Evolutionary conservation across 2,329 filamentous ascomycete genomes (phyloP).

Genomic region (Pestalotiopsis sp.): DNA sequence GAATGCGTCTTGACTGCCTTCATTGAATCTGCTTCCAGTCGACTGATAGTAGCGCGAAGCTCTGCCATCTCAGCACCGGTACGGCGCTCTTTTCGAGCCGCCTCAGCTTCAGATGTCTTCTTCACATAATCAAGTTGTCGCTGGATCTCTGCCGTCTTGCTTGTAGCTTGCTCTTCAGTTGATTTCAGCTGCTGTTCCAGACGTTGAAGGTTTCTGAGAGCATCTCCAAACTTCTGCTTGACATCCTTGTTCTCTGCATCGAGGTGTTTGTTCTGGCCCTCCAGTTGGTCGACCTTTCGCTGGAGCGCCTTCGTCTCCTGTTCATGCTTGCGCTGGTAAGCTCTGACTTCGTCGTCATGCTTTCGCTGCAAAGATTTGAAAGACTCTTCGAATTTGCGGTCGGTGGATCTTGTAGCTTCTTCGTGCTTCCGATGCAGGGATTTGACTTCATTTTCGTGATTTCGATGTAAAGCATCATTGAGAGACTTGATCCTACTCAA

Average conservation of each 20-base stretch:
- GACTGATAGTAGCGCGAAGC: constrained; percentile 45
- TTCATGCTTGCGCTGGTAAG: constrained; percentile 1
- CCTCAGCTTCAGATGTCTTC: constrained; percentile 44
- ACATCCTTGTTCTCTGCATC: constrained; percentile 27
- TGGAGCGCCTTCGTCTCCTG: background rate
- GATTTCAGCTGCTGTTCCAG: constrained; percentile 1
- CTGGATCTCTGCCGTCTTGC: constrained; percentile 39
- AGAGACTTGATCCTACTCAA: constrained; percentile 61
- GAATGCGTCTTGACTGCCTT: constrained; percentile 64
- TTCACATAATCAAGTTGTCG: constrained; percentile 47
- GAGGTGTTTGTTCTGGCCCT: constrained; percentile 11
- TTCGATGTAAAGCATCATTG: constrained; percentile 71
- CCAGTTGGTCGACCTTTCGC: background rate
- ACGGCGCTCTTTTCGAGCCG: constrained; percentile 30
- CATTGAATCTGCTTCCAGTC: constrained; percentile 64
- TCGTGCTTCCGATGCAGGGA: constrained; percentile 30
- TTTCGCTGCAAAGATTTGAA: constrained; percentile 1
- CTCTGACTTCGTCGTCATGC: background rate
- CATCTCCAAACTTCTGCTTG: constrained; percentile 23
- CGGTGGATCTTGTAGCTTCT: background rate
- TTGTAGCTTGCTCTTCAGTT: constrained; percentile 29
- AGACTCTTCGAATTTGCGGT: constrained; percentile 4
- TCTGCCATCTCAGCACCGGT: constrained; percentile 34
- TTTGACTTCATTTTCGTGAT: constrained; percentile 69
- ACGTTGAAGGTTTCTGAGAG: constrained; percentile 12